Evolutionary conservation across 768 basidiomycete species (phyloP), one percentile per base, ranked within the genome.

Genomic region (Pleurotus cornucopiae): DNA sequence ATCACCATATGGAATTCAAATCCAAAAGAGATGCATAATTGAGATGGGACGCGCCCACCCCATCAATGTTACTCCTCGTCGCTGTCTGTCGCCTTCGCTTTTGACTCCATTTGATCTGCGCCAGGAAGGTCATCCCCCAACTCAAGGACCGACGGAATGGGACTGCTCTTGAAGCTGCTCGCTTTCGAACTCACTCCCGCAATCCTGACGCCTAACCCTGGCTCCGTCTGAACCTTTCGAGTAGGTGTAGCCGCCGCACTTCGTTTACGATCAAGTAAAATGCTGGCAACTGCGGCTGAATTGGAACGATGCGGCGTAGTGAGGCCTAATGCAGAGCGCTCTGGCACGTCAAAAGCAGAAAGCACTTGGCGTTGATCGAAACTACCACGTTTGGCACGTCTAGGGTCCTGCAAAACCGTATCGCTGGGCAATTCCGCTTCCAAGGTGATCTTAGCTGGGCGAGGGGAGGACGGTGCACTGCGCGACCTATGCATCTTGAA

Each of bases 401-500:
- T 16, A 11, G 23, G 51, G 6, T 53, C 51, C 34, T 9, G 16
- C 4, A 39, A 21, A 18, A 39, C 41, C 3, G 21, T 39, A 21
- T 37, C 9, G 16, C 11, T 37, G 38, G 41, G 51, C 20, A 25
- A 41, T 20, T 21, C 38, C 12, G 39, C 51, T 20, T 53, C 13
- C 12, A 39, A 16, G 30, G 30, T 34, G 7, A 34, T 34, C 30
- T 34, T 34, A 3, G 30, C 30, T 12, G 34, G 39, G 13, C 51
- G 51, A 53, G 51, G 51, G 5, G 51, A 53, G 23, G 51, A 53
- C 2, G 51, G 51, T 1, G 51, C 51, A n/a, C 51, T 53, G n/a
- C 51, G 51, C 4, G 51, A 53, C 13, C 51, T 55, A 57, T 65
- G 58, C 61, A 58, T 47, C 25, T 38, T 39, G 39, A 18, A 16